Percentiles rank a stretch among this genome's conserved stretches.
Conservation (phyloP, 2,329 filamentous ascomycete species). For the Alternaria alternata region DNA sequence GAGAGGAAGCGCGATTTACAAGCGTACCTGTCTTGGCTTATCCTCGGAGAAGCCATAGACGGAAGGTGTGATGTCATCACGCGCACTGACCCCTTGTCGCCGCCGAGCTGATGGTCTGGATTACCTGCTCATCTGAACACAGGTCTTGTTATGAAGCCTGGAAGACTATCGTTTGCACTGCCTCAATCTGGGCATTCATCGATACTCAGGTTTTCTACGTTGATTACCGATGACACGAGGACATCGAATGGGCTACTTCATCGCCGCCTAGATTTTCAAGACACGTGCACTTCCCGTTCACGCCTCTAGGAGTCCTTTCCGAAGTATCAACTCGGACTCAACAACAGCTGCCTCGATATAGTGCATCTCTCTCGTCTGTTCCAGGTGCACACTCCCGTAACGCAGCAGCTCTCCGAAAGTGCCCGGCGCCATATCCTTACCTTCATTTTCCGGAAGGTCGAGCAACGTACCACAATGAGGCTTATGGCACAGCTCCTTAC, state of each 20-base stretch:
- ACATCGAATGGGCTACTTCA: neutral
- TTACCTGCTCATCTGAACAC: neutral
- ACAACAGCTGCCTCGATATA: conserved; percentile 30
- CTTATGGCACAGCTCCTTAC: conserved; percentile 36
- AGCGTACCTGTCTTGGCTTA: neutral
- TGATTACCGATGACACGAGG: neutral
- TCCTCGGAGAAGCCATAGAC: neutral
- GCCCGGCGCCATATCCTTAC: conserved; percentile 40
- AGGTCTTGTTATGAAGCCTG: neutral
- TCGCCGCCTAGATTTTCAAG: neutral
- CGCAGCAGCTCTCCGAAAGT: conserved; percentile 51
- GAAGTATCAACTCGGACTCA: conserved; percentile 20
- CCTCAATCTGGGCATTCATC: neutral
- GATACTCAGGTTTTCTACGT: neutral
- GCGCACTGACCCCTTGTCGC: neutral
- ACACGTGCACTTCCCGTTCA: neutral
- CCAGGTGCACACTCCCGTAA: conserved; percentile 47
- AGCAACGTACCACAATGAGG: conserved; percentile 39
- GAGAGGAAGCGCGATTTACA: neutral
- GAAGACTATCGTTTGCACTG: neutral
- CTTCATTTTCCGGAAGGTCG: conserved; percentile 45
- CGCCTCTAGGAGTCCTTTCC: conserved; percentile 31
- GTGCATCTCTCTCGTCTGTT: conserved; percentile 44
- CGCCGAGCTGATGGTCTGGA: neutral
- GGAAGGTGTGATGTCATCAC: neutral